Conservation (phyloP, 257 asterid genomes). For the Gentiana straminea region DNA sequence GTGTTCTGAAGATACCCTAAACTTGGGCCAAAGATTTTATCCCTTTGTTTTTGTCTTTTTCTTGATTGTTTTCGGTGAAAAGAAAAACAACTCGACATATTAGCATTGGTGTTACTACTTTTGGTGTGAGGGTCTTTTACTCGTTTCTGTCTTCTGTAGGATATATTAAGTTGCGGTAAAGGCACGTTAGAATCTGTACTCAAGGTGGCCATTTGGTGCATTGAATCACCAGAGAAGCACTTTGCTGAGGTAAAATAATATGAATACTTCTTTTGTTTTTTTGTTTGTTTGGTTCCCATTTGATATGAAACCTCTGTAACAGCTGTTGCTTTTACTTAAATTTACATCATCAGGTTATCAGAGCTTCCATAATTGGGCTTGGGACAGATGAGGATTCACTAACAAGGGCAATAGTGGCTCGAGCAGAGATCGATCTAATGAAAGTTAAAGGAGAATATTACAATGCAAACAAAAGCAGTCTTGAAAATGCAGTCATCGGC, state of each 20-base stretch:
- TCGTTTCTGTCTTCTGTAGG: slow-evolving; percentile 24
- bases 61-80: slow-evolving; percentile 1
- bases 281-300: too few species aligned
- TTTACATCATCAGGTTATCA: slow-evolving; percentile 34
- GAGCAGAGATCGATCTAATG: slow-evolving; percentile 74
- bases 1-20: too few species aligned
- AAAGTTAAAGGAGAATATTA: slow-evolving; percentile 53
- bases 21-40: not conserved
- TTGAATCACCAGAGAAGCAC: slow-evolving; percentile 64
- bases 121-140: too few species aligned
- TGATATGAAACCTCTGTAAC: too few species aligned
- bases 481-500: slow-evolving; percentile 49
- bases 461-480: slow-evolving; percentile 23
- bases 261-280: not conserved
- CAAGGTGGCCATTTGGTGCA: slow-evolving; percentile 60
- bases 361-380: slow-evolving; percentile 47
- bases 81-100: too few species aligned
- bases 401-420: slow-evolving; percentile 53
- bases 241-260: slow-evolving; percentile 56
- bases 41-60: not conserved
- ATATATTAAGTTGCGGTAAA: slow-evolving; percentile 41
- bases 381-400: slow-evolving; percentile 80
- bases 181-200: slow-evolving; percentile 35
- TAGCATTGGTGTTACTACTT: too few species aligned
- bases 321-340: too few species aligned